These are phyloP conservation scores for Talaromyces sp. DNA, from an alignment of 2,329 filamentous ascomycete species.

Conservation along the genomic window DNA sequence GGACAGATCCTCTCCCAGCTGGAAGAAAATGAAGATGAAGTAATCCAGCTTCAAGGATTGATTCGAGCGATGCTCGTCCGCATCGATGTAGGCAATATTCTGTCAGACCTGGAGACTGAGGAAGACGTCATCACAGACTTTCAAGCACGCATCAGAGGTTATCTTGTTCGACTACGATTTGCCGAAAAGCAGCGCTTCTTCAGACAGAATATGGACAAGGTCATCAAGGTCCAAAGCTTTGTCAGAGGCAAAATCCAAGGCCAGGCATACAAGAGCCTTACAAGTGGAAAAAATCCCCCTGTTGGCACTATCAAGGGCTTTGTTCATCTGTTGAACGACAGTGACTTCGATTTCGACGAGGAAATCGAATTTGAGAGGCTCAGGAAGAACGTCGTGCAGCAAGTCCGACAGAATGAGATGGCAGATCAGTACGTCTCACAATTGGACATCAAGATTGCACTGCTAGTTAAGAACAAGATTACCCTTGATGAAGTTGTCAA, in stretches of 20 bases:
- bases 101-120: conserved; percentile 74
- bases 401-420: conserved; percentile 94
- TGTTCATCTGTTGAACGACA: conserved; percentile 94
- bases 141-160: conserved; percentile 68
- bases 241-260: conserved; percentile 92
- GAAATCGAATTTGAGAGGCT: conserved; percentile 95
- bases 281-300: conserved; percentile 91
- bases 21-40: conserved; percentile 60
- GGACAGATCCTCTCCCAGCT: conserved; percentile 62
- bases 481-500: conserved; percentile 95
- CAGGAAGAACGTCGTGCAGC: conserved; percentile 92
- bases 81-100: conserved; percentile 64
- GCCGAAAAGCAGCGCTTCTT: conserved; percentile 83
- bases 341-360: conserved; percentile 97
- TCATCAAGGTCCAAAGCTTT: conserved; percentile 97
- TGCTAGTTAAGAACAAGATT: conserved; percentile 99
- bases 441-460: conserved; percentile 96
- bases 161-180: conserved; percentile 68
- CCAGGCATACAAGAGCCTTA: conserved; percentile 95
- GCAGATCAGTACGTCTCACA: conserved; percentile 98
- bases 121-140: conserved; percentile 71
- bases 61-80: conserved; percentile 75
- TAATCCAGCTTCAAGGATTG: conserved; percentile 67
- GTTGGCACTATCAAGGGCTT: conserved; percentile 98
- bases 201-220: conserved; percentile 96